phyloP scores from a whole-genome alignment of 2,329 filamentous ascomycete genomes.

The Fusarium nodosum region DNA sequence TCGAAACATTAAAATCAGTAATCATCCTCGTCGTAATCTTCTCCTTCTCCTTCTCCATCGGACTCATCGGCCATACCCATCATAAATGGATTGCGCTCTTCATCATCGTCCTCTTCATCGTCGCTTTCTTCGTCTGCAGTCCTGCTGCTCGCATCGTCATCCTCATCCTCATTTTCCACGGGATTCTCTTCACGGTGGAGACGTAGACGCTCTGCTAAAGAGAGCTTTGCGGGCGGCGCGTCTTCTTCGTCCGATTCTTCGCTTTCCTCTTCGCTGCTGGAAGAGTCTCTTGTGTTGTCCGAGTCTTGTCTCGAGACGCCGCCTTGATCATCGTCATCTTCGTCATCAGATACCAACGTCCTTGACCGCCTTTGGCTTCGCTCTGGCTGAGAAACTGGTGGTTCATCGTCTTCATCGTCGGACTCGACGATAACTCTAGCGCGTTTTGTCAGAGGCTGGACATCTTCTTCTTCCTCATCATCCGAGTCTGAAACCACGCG shows the following conservation, averaged over 20 bases:
- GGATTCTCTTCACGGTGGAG: constrained; percentile 41
- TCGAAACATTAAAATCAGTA: constrained; percentile 7
- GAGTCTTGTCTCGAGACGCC: constrained; percentile 19
- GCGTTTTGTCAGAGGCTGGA: constrained; percentile 44
- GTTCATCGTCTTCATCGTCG: constrained; percentile 45
- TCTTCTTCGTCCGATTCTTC: constrained; percentile 34
- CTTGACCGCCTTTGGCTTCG: constrained; percentile 9
- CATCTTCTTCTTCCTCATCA: constrained; percentile 46
- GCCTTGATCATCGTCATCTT: constrained; percentile 41
- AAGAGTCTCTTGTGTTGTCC: not conserved
- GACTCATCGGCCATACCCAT: constrained; percentile 55
- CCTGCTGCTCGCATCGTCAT: constrained; percentile 35
- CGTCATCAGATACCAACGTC: constrained; percentile 28
- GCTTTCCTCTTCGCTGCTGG: constrained; percentile 20
- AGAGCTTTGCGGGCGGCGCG: constrained; percentile 21
- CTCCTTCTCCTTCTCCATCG: constrained; percentile 47
- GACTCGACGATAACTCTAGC: constrained; percentile 43
- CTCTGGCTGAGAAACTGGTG: not conserved
- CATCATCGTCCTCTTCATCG: constrained; percentile 42
- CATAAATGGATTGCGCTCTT: constrained; percentile 49
- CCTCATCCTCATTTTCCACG: constrained; percentile 23
- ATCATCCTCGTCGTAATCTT: constrained; percentile 40
- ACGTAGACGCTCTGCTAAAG: constrained; percentile 39
- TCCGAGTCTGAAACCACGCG: constrained; percentile 52
- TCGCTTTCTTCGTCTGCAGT: constrained; percentile 38